phyloP scores from a whole-genome alignment of 805 yeast genomes.

The Candida pini region DNA sequence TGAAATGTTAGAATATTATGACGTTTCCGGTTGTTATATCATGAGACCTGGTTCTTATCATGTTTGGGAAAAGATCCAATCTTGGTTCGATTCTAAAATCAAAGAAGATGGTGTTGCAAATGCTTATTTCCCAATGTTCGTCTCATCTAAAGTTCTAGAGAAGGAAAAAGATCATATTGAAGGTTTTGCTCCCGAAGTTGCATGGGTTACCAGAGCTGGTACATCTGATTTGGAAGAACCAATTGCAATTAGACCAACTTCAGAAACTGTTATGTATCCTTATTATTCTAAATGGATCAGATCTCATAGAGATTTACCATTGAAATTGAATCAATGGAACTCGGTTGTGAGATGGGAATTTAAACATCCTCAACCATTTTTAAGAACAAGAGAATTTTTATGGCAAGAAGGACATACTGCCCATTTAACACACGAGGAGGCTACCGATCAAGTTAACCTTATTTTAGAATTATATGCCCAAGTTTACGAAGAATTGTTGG shows the following conservation, averaged over 20 bases:
- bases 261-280: slow-evolving; percentile 99
- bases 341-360: slow-evolving; percentile 99
- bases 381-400: slow-evolving; percentile 97
- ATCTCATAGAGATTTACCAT: slow-evolving; percentile 95
- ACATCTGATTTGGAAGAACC: slow-evolving; percentile 92
- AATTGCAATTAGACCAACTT: slow-evolving; percentile 98
- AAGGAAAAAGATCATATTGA: slow-evolving; percentile 98
- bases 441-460: slow-evolving; percentile 75
- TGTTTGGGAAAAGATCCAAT: slow-evolving; percentile 92
- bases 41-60: slow-evolving; percentile 92
- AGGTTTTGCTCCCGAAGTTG: slow-evolving; percentile 99
- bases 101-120: slow-evolving; percentile 88
- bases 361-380: slow-evolving; percentile 98
- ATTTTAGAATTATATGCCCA: slow-evolving; percentile 83
- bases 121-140: slow-evolving; percentile 98
- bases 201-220: slow-evolving; percentile 99
- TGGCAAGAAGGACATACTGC: slow-evolving; percentile 99
- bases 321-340: slow-evolving; percentile 98
- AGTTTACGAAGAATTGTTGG: slow-evolving; percentile 85
- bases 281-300: slow-evolving; percentile 99
- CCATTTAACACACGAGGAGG: slow-evolving; percentile 77
- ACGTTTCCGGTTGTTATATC: slow-evolving; percentile 97
- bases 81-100: slow-evolving; percentile 75
- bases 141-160: slow-evolving; percentile 85
- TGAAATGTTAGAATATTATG: slow-evolving; percentile 98